phyloP scores from a whole-genome alignment of 176 grass and related monocot species.

The Puya raimondii region DNA sequence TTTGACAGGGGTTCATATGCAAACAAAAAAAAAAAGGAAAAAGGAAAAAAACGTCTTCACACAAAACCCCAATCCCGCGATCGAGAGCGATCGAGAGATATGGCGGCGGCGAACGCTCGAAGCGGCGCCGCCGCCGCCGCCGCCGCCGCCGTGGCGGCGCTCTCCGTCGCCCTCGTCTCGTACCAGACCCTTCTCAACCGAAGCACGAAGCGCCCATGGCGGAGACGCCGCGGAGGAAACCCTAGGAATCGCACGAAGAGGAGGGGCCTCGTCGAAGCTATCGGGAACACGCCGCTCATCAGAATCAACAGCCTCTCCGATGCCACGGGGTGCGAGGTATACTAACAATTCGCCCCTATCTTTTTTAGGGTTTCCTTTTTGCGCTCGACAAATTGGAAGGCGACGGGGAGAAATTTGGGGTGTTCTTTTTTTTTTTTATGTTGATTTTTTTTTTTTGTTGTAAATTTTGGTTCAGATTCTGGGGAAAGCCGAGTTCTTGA shows the following conservation, averaged over 20 bases:
- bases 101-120: conserved; percentile 43
- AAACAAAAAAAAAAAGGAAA: no score
- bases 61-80: neutral
- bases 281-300: conserved; percentile 81
- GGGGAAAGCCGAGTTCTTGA: conserved; percentile 97
- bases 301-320: conserved; percentile 97
- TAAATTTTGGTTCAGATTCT: conserved; percentile 55
- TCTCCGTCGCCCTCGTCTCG: conserved; percentile 47
- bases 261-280: conserved; percentile 56
- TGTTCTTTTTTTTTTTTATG: neutral
- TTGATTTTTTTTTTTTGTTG: conserved; percentile 8
- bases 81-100: conserved; percentile 18
- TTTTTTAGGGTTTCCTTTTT: neutral
- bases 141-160: conserved; percentile 29
- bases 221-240: neutral
- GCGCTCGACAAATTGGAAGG: neutral
- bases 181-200: conserved; percentile 28
- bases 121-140: conserved; percentile 2
- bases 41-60: neutral
- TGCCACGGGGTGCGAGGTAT: conserved; percentile 82
- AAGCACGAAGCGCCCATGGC: conserved; percentile 14
- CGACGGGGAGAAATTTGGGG: neutral
- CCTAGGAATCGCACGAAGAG: conserved; percentile 20
- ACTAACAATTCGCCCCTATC: neutral
- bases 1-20: neutral